phyloP scores from a whole-genome alignment of 2,329 filamentous ascomycete genomes.

The Diaporthe nobilis region DNA sequence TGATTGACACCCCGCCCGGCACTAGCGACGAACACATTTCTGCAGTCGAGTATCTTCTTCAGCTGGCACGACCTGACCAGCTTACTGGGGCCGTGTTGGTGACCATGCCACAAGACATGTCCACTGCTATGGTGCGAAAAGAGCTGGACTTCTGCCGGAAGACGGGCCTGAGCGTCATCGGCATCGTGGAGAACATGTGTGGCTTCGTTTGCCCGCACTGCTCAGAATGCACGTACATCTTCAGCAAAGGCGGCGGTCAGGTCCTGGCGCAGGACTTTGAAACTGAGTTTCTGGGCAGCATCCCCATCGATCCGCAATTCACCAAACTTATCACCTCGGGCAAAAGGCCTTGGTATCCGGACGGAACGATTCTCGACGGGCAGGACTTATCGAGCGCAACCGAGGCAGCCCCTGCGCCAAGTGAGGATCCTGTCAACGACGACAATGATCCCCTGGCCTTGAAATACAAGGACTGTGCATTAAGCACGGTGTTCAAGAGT shows the following conservation, averaged over 20 bases:
- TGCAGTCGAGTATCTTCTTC: constrained; percentile 86
- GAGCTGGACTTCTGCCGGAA: constrained; percentile 95
- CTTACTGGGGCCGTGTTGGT: constrained; percentile 92
- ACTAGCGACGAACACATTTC: constrained; percentile 98
- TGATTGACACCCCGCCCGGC: constrained; percentile 96
- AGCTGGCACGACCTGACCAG: constrained; percentile 73
- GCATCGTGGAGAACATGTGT: constrained; percentile 97
- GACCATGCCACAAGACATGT: constrained; percentile 94
- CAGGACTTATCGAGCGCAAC: constrained; percentile 62
- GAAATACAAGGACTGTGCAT: constrained; percentile 80
- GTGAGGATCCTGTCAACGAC: constrained; percentile 45
- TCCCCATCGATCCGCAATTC: constrained; percentile 95
- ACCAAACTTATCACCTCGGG: constrained; percentile 87
- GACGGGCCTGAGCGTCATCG: constrained; percentile 83
- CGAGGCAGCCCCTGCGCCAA: constrained; percentile 44
- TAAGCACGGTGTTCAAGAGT: constrained; percentile 76
- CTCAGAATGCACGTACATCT: constrained; percentile 92
- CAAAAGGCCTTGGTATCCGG: constrained; percentile 74
- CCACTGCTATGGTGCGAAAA: constrained; percentile 93
- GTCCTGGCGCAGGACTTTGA: constrained; percentile 90
- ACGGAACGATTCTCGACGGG: constrained; percentile 75
- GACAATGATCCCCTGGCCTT: constrained; percentile 69
- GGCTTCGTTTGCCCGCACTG: constrained; percentile 87
- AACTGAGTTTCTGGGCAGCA: constrained; percentile 86
- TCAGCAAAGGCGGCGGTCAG: constrained; percentile 90